phyloP scores from a whole-genome alignment of 768 basidiomycete genomes.

The Naematelia encephala region DNA sequence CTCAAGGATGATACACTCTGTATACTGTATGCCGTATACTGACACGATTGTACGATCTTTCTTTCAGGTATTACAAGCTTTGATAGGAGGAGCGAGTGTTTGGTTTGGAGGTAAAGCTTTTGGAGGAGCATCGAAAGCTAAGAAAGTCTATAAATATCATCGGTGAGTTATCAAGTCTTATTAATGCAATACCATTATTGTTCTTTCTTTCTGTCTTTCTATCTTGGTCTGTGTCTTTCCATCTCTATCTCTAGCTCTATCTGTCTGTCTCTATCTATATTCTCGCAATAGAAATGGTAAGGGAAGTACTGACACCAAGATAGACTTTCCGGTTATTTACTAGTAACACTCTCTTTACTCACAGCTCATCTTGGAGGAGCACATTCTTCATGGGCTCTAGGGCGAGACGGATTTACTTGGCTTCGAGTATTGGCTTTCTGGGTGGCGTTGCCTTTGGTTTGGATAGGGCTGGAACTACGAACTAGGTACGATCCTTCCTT shows the following conservation, averaged over 20 bases:
- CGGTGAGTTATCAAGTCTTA: constrained; percentile 49
- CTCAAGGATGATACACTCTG: too few species aligned
- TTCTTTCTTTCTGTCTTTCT: too few species aligned
- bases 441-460: constrained; percentile 39
- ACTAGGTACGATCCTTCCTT: constrained; percentile 28
- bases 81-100: constrained; percentile 69
- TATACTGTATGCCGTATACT: too few species aligned
- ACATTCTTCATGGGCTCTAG: constrained; percentile 61
- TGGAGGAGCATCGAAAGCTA: constrained; percentile 69
- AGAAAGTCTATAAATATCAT: constrained; percentile 78
- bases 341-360: constrained; percentile 62
- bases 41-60: too few species aligned
- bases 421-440: constrained; percentile 38
- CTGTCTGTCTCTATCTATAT: too few species aligned
- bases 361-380: constrained; percentile 69
- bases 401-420: constrained; percentile 19
- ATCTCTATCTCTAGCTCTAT: too few species aligned
- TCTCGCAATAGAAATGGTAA: too few species aligned
- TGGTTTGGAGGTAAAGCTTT: constrained; percentile 70
- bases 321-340: constrained; percentile 70
- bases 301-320: too few species aligned
- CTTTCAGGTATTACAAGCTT: constrained; percentile 54
- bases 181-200: too few species aligned
- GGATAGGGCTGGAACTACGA: constrained; percentile 28
- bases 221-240: too few species aligned